These are phyloP conservation scores for Rhododendron simsii DNA, from an alignment of 148 eudicot genomes.

Conservation along the genomic window DNA sequence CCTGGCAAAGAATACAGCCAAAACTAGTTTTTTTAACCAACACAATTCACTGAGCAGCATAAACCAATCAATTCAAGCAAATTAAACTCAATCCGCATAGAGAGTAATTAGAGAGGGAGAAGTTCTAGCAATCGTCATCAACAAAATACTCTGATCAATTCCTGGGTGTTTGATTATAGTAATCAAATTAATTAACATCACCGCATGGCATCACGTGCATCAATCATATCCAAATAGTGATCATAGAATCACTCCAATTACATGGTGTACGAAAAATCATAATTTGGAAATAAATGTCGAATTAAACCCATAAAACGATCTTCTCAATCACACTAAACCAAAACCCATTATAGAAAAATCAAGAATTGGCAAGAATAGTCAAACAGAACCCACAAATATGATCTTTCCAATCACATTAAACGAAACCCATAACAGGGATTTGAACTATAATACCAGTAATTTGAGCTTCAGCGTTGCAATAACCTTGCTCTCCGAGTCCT, in stretches of 20 bases:
- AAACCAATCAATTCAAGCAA: not conserved
- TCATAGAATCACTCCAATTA: not conserved
- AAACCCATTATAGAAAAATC: not conserved
- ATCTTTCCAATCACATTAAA: not conserved
- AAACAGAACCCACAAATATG: too few relatives aligned
- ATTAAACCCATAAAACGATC: not conserved
- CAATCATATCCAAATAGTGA: not conserved
- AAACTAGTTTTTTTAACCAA: not conserved
- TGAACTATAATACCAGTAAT: conserved; percentile 45
- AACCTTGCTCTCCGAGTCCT: conserved; percentile 7
- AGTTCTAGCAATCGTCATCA: not conserved
- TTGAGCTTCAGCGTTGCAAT: conserved; percentile 46
- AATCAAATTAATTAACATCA: not conserved
- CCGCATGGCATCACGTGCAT: not conserved
- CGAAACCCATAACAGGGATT: not conserved
- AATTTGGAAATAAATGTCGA: not conserved
- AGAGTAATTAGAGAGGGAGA: not conserved
- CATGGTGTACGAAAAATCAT: not conserved
- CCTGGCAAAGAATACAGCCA: not conserved
- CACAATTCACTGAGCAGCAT: not conserved
- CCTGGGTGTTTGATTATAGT: not conserved
- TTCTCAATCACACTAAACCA: not conserved
- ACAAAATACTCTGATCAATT: not conserved
- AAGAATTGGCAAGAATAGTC: too few relatives aligned
- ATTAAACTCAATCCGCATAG: not conserved